These are phyloP conservation scores for Aspergillus ruber DNA, from an alignment of 2,329 filamentous ascomycete species.

Conservation along the genomic window DNA sequence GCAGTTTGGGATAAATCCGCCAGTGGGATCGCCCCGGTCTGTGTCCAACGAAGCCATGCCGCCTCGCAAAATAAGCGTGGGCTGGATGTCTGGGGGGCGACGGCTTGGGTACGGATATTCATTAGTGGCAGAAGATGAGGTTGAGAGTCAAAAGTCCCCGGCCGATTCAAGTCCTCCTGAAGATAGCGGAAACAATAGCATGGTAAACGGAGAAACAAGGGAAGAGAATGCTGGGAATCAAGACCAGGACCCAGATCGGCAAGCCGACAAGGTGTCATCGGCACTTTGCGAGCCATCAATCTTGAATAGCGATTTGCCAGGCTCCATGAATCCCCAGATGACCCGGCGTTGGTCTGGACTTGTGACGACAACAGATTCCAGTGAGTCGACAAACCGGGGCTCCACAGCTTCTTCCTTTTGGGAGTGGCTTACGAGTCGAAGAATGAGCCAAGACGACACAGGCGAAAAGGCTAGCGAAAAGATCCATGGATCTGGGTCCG, in stretches of 20 bases:
- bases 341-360: slow-evolving; percentile 9
- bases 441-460: slow-evolving; percentile 1
- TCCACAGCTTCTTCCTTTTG: slow-evolving; percentile 12
- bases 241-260: background rate
- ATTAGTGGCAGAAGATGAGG: slow-evolving; percentile 23
- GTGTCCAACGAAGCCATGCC: slow-evolving; percentile 5
- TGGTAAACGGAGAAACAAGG: background rate
- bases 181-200: background rate
- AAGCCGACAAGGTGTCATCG: background rate
- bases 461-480: background rate
- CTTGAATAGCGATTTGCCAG: slow-evolving; percentile 6
- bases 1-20: slow-evolving; percentile 16
- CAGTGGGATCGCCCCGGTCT: slow-evolving; percentile 1
- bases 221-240: background rate
- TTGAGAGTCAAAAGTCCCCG: slow-evolving; percentile 1
- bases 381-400: slow-evolving; percentile 7
- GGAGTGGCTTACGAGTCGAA: slow-evolving; percentile 11
- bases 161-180: background rate
- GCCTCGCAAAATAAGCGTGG: slow-evolving; percentile 32
- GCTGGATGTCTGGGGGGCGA: slow-evolving; percentile 37
- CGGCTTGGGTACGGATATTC: slow-evolving; percentile 36
- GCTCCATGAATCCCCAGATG: slow-evolving; percentile 8
- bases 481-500: background rate
- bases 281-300: slow-evolving; percentile 4
- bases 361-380: slow-evolving; percentile 6